Conservation (phyloP, 208 protist genomes). For the Leptomonas seymouri region DNA sequence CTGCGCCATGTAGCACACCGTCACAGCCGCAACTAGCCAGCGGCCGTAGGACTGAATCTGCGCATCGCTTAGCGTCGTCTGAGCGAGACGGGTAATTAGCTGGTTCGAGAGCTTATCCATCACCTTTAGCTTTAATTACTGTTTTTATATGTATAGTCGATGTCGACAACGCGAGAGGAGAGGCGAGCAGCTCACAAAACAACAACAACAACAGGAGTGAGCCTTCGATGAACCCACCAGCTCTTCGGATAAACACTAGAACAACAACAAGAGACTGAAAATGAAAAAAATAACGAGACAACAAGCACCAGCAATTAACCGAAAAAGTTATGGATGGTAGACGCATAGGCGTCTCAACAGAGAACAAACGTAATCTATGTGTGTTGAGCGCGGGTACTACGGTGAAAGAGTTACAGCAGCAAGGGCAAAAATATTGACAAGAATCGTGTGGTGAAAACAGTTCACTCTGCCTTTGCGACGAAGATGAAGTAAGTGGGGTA, state of each 20-base stretch:
- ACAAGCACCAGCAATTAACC: background rate
- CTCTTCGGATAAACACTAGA: no score
- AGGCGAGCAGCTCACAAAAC: no score
- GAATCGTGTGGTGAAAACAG: no score
- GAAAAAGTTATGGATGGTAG: background rate
- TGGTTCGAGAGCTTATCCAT: constrained; percentile 17
- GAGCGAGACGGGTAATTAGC: constrained; percentile 22
- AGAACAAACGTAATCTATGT: background rate
- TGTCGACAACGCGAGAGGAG: no score
- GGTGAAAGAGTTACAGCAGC: constrained; percentile 6
- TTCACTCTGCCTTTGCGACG: no score
- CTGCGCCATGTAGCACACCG: constrained; percentile 45
- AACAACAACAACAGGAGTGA: no score
- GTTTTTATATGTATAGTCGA: background rate
- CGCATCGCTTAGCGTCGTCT: constrained; percentile 27
- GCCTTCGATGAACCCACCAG: no score
- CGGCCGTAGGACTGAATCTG: constrained; percentile 44
- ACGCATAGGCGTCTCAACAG: background rate
- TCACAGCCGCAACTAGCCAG: constrained; percentile 40
- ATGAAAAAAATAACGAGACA: background rate
- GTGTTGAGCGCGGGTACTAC: background rate
- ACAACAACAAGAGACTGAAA: background rate
- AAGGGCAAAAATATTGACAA: no score
- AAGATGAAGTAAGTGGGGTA: no score
- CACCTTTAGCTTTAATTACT: background rate